phyloP scores from a whole-genome alignment of 192 early-diverging fungal species.

The Dimargaris xerosporica region DNA sequence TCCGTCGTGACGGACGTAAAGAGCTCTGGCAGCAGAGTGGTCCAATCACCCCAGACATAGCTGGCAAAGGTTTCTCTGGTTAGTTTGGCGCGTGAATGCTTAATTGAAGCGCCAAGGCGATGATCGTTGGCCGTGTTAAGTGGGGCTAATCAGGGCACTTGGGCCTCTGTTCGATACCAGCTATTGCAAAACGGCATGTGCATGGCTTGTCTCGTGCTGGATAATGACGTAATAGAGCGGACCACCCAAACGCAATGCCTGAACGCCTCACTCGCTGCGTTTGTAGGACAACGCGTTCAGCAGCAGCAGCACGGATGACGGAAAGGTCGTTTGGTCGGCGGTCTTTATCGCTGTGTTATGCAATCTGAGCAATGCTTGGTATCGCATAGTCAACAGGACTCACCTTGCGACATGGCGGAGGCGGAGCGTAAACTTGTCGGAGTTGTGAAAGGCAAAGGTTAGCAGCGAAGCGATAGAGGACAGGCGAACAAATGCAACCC shows the following conservation, averaged over 20 bases:
- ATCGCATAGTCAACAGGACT: background rate
- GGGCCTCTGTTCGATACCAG: background rate
- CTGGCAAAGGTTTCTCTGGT: background rate
- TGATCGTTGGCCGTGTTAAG: background rate
- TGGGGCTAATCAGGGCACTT: background rate
- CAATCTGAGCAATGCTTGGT: background rate
- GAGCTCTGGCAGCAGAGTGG: background rate
- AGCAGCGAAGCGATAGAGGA: too few relatives aligned
- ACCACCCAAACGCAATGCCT: background rate
- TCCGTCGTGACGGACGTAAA: conserved; percentile 27
- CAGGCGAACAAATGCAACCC: too few relatives aligned
- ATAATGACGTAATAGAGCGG: background rate
- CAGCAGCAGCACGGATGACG: background rate
- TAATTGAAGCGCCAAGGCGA: too few relatives aligned
- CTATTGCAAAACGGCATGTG: background rate
- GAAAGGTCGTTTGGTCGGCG: background rate
- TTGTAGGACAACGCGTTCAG: background rate
- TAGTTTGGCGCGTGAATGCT: background rate
- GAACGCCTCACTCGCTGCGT: background rate
- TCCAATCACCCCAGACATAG: background rate
- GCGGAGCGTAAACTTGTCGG: too few relatives aligned
- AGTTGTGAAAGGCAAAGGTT: too few relatives aligned
- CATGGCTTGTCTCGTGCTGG: too few relatives aligned
- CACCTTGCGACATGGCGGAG: conserved; percentile 1
- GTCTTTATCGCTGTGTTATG: too few relatives aligned